Evolutionary conservation across 2,329 filamentous ascomycete species (phyloP).

Genomic region (Fusarium denticulatum): DNA sequence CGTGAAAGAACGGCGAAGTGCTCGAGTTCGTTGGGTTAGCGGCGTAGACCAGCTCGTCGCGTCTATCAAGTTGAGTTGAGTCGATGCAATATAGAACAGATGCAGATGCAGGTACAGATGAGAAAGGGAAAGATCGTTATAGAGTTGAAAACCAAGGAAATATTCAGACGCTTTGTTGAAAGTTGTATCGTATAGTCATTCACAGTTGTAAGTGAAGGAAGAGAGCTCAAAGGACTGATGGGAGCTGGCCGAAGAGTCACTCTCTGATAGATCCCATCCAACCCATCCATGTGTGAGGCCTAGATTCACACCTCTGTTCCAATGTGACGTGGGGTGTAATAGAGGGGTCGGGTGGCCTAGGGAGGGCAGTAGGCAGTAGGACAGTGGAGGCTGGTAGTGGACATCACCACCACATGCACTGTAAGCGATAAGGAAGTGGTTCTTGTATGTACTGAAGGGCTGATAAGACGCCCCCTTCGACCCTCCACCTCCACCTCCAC

Average conservation of each 20-base stretch:
- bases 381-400: neutral
- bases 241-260: conserved; percentile 19
- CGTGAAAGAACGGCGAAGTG: conserved; percentile 30
- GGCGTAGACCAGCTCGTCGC: conserved; percentile 45
- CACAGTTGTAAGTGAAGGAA: conserved; percentile 38
- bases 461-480: conserved; percentile 20
- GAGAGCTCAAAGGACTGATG: conserved; percentile 26
- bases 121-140: conserved; percentile 33
- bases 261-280: neutral
- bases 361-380: neutral
- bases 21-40: conserved; percentile 33
- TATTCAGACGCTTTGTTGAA: conserved; percentile 37
- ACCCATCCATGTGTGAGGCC: conserved; percentile 20
- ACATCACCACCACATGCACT: neutral
- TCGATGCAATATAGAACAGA: conserved; percentile 13
- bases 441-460: neutral
- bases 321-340: conserved; percentile 27
- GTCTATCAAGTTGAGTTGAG: conserved; percentile 32
- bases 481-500: neutral
- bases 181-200: conserved; percentile 43
- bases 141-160: conserved; percentile 29
- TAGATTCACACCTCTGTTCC: conserved; percentile 8
- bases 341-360: conserved; percentile 16
- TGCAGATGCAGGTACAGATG: conserved; percentile 13
- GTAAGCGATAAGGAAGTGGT: conserved; percentile 13